Percentiles rank a stretch among this genome's conserved stretches.
phyloP scores from a whole-genome alignment of 805 yeast genomes.

The Yarrowia sp. region DNA sequence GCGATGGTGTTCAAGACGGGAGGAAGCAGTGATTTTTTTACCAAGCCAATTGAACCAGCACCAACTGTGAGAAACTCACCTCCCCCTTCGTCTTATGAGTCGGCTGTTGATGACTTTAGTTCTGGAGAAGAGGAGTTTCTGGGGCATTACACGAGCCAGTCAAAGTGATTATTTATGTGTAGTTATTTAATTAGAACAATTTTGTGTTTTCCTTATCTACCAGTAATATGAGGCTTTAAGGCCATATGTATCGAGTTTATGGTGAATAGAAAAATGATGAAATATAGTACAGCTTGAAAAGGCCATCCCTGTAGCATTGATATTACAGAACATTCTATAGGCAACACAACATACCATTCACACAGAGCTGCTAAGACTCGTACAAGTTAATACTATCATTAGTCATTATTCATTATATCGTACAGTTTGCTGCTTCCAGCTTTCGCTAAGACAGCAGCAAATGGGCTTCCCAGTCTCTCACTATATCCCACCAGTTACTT shows the following conservation, averaged over 20 bases:
- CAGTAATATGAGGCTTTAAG: no score
- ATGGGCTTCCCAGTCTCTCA: conserved; percentile 81
- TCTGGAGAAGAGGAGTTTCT: neutral
- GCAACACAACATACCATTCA: no score
- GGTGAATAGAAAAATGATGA: no score
- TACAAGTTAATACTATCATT: no score
- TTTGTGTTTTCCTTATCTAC: no score
- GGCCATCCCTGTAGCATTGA: no score
- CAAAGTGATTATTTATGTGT: neutral
- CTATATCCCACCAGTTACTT: conserved; percentile 73
- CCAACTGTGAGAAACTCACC: neutral
- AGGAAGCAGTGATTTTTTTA: neutral
- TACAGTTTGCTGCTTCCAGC: neutral
- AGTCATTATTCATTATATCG: conserved; percentile 18
- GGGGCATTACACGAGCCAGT: neutral
- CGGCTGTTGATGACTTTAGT: neutral
- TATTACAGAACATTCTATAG: no score
- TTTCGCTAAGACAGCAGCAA: conserved; percentile 60
- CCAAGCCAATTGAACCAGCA: neutral
- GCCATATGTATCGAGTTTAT: no score
- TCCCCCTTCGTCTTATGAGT: neutral
- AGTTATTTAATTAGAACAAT: no score
- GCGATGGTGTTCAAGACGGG: neutral
- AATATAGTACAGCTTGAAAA: no score
- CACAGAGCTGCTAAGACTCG: no score